Base-by-base conservation (phyloP, 306 rosid genomes). In the Echinosophora koreensis region DNA sequence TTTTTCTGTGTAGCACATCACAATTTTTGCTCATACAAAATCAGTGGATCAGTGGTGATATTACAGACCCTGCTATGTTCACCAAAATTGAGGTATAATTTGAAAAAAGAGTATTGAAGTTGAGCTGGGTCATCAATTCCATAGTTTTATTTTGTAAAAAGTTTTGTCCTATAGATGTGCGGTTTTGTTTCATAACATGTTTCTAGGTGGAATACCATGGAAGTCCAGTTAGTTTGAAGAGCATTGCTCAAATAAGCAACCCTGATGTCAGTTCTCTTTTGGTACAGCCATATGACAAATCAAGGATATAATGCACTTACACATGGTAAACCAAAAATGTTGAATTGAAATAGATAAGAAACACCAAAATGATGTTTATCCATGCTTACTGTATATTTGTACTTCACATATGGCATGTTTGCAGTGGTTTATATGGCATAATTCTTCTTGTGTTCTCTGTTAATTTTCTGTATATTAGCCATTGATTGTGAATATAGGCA, bases 181-280 rank as follows among this genome's bases (percentile, higher is more conserved):
- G 65, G 17, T 80, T 76, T 74, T 44, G 14, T 42, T 42, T 42
- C 49, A 28, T 39, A 10, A 61, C 69, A 38, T 82, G 50, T 85
- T 81, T 86, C 27, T 84, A 91, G 98, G 99, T 92, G 80, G 98
- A 95, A 65, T 95, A 95, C 79, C 92, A 92, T 74, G 98, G 99
- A 67, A 87, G 80, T 58, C 98, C 99, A 6, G 94, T 88, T 76
- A 85, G 90, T 89, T 88, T 96, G 93, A 96, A 96, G 87, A 88
- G 86, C 88, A 90, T 96, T 73, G 98, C 98, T 81, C 97, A 95
- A 88, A 88, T 96, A 67, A 96, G 93, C 84, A 83, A 94, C 67
- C 97, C 97, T 42, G 99, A 92, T 84, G 87, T 91, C 35, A 86
- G 89, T 77, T 92, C 98, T 76, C 88, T 96, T 74, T 73, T 91